phyloP scores from a whole-genome alignment of 768 basidiomycete species.

The Suillus bovinus region DNA sequence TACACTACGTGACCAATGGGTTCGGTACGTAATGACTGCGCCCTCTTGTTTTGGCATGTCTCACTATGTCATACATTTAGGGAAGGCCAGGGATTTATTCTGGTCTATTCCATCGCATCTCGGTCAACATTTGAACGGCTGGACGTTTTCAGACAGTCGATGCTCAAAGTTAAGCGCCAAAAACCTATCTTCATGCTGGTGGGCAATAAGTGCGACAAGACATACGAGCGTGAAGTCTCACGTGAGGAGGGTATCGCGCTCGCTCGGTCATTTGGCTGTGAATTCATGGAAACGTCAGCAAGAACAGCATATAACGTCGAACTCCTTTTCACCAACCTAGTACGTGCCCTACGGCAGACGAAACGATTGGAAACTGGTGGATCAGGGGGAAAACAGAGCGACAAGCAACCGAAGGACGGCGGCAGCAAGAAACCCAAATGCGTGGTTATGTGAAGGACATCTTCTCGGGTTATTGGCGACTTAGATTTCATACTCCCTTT shows the following conservation, averaged over 20 bases:
- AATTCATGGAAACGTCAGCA: constrained; percentile 95
- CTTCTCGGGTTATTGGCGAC: constrained; percentile 59
- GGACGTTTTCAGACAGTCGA: constrained; percentile 87
- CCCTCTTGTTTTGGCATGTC: constrained; percentile 10
- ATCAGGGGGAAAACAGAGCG: constrained; percentile 39
- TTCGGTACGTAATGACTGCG: constrained; percentile 62
- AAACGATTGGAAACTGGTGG: constrained; percentile 52
- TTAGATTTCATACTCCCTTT: constrained; percentile 70
- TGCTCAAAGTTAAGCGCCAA: constrained; percentile 84
- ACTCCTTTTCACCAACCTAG: constrained; percentile 82
- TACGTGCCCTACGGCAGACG: constrained; percentile 78
- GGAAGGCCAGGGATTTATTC: constrained; percentile 96
- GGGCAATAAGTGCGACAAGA: constrained; percentile 95
- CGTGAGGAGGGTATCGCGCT: constrained; percentile 84
- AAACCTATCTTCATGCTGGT: constrained; percentile 91
- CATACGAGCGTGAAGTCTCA: constrained; percentile 88
- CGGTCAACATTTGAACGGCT: constrained; percentile 88
- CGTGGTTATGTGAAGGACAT: constrained; percentile 76
- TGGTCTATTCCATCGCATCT: constrained; percentile 97
- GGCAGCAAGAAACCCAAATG: constrained; percentile 56
- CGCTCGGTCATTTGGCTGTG: constrained; percentile 84
- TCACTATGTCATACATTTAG: constrained; percentile 40
- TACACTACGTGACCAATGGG: constrained; percentile 96
- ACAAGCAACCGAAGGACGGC: constrained; percentile 45
- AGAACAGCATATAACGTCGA: constrained; percentile 95